Conservation (phyloP, 805 yeast genomes). For the Schizosaccharomyces octosporus region DNA sequence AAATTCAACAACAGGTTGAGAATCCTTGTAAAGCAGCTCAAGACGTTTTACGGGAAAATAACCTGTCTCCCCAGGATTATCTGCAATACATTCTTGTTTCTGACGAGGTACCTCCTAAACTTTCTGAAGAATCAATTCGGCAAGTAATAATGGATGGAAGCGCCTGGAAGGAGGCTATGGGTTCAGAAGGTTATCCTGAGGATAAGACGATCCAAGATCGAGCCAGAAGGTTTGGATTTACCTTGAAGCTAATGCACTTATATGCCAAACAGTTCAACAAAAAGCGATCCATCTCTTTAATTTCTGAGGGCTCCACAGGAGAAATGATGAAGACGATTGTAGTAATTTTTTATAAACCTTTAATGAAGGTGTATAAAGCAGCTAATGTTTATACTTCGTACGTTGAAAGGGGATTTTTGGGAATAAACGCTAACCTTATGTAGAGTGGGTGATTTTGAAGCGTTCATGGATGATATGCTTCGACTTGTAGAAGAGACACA, state of each 20-base stretch:
- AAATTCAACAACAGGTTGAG: slow-evolving; percentile 1
- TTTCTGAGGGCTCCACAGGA: slow-evolving; percentile 73
- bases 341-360: slow-evolving; percentile 47
- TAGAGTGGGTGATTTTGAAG: slow-evolving; percentile 29
- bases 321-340: slow-evolving; percentile 47
- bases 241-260: background rate
- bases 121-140: slow-evolving; percentile 6
- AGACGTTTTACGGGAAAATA: background rate
- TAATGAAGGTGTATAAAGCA: slow-evolving; percentile 39
- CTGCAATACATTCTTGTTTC: background rate
- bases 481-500: slow-evolving; percentile 26
- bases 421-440: background rate
- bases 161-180: slow-evolving; percentile 16
- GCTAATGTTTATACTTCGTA: slow-evolving; percentile 38
- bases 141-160: slow-evolving; percentile 12
- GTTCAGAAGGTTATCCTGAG: background rate
- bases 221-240: background rate
- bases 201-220: background rate
- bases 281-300: slow-evolving; percentile 21
- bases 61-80: background rate
- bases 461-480: slow-evolving; percentile 44
- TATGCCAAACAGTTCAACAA: background rate
- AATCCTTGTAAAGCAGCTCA: background rate
- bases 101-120: background rate
- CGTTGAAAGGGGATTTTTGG: slow-evolving; percentile 4